Evolutionary conservation across 208 protist species (phyloP).

Genomic region (Trypanosoma avium): DNA sequence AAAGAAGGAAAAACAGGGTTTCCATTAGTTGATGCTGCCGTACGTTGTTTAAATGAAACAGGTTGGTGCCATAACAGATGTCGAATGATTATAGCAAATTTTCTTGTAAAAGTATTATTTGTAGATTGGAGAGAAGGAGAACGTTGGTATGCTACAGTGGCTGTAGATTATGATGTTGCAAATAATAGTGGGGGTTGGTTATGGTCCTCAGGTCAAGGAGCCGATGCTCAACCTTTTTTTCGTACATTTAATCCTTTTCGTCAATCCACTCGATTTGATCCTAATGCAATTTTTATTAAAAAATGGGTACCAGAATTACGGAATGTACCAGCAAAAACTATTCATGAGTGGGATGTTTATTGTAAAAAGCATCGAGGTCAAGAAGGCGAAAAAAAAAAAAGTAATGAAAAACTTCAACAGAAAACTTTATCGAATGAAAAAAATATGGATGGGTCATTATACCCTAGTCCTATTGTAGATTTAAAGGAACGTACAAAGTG

Average conservation of each 20-base stretch:
- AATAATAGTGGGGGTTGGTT: conserved; percentile 89
- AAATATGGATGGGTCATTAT: conserved; percentile 33
- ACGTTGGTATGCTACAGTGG: conserved; percentile 80
- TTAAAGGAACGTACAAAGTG: conserved; percentile 43
- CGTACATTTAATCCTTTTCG: conserved; percentile 82
- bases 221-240: conserved; percentile 82
- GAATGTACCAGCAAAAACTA: conserved; percentile 45
- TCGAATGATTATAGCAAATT: conserved; percentile 81
- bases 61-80: conserved; percentile 83
- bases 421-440: conserved; percentile 9
- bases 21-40: conserved; percentile 91
- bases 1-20: conserved; percentile 82
- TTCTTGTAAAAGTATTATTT: conserved; percentile 84
- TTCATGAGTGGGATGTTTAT: conserved; percentile 71
- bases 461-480: conserved; percentile 67
- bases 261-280: conserved; percentile 62
- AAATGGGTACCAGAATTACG: conserved; percentile 74
- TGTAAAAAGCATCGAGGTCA: conserved; percentile 27
- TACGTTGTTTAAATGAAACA: conserved; percentile 83
- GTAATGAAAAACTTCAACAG: conserved; percentile 1
- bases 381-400: not conserved
- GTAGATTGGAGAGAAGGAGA: conserved; percentile 92
- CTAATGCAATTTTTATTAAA: conserved; percentile 62
- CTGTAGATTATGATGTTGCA: conserved; percentile 87
- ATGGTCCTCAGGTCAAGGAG: conserved; percentile 71